A percentile compares a stretch with the other conserved stretches of the same genome.
Conservation (phyloP, 306 rosid genomes). For the Hippophae rhamnoides region DNA sequence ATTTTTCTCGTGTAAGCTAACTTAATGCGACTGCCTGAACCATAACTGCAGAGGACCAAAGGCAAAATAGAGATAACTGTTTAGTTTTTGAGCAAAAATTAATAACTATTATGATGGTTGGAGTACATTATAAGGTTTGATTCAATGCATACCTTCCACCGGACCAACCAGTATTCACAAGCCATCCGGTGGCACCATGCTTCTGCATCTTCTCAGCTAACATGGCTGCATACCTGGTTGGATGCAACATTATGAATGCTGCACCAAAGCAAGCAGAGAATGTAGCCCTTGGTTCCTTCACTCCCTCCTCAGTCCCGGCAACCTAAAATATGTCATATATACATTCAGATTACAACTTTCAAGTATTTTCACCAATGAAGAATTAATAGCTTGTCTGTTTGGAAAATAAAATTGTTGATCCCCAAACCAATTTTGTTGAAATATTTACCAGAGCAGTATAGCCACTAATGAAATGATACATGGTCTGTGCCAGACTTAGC, state of each 20-base stretch:
- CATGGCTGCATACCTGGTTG: conserved; percentile 90
- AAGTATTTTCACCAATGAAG: not conserved
- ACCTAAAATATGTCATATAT: conserved; percentile 28
- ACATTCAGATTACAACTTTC: not conserved
- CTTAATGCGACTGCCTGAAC: conserved; percentile 42
- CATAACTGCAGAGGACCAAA: conserved; percentile 41
- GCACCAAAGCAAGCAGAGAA: conserved; percentile 96
- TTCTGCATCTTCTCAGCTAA: conserved; percentile 74
- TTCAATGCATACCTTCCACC: conserved; percentile 54
- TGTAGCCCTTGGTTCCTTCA: conserved; percentile 83
- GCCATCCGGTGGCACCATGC: conserved; percentile 89
- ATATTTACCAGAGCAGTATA: too few species aligned
- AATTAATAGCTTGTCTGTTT: not conserved
- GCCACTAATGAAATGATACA: too few species aligned
- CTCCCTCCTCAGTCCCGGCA: conserved; percentile 86
- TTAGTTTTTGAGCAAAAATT: too few species aligned
- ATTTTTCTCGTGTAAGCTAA: conserved; percentile 40
- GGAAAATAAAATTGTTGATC: not conserved
- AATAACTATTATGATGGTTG: not conserved
- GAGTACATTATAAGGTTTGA: not conserved
- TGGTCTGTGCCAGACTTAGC: too few species aligned
- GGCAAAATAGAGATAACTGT: too few species aligned
- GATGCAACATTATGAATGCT: conserved; percentile 85
- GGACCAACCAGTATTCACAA: conserved; percentile 92
- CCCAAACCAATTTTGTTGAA: too few species aligned